Conservation (phyloP, 2,329 filamentous ascomycete species). For the Venturia carpophila region DNA sequence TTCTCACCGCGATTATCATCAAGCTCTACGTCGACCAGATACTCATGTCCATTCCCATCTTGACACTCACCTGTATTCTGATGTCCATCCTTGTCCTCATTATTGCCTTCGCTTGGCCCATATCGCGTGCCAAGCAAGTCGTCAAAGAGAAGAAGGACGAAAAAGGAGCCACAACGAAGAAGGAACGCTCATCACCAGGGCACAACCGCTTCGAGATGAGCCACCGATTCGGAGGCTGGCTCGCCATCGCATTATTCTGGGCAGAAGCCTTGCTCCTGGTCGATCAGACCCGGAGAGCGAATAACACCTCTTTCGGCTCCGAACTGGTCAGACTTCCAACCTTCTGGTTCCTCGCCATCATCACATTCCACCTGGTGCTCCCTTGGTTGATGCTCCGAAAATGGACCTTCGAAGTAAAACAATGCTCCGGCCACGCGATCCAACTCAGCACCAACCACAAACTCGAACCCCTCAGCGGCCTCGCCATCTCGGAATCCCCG, state of each 20-base stretch:
- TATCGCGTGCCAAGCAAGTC: conserved; percentile 21
- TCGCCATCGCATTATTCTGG: conserved; percentile 29
- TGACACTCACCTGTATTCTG: conserved; percentile 24
- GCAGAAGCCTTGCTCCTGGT: conserved; percentile 20
- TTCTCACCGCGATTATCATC: conserved; percentile 31
- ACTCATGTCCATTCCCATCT: conserved; percentile 20
- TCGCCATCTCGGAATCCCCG: conserved; percentile 27
- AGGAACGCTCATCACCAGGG: not conserved
- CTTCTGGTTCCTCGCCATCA: conserved; percentile 61
- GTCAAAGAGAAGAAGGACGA: not conserved
- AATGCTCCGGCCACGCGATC: conserved; percentile 64
- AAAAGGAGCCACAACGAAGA: not conserved
- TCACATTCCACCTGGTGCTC: conserved; percentile 58
- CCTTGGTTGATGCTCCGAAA: conserved; percentile 68
- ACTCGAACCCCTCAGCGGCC: conserved; percentile 28
- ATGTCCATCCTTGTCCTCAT: conserved; percentile 24
- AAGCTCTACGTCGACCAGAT: conserved; percentile 23
- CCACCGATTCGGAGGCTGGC: conserved; percentile 32
- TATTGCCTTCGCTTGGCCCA: conserved; percentile 25
- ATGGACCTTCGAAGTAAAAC: conserved; percentile 56
- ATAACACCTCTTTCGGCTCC: conserved; percentile 28
- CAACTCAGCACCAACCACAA: conserved; percentile 47
- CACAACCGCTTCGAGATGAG: conserved; percentile 31
- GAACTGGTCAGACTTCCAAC: conserved; percentile 42
- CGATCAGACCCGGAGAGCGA: conserved; percentile 22